Evolutionary conservation across 2,329 filamentous ascomycete species (phyloP), one percentile per base, ranked within the genome.

Genomic region (Ophiostoma ulmi): DNA sequence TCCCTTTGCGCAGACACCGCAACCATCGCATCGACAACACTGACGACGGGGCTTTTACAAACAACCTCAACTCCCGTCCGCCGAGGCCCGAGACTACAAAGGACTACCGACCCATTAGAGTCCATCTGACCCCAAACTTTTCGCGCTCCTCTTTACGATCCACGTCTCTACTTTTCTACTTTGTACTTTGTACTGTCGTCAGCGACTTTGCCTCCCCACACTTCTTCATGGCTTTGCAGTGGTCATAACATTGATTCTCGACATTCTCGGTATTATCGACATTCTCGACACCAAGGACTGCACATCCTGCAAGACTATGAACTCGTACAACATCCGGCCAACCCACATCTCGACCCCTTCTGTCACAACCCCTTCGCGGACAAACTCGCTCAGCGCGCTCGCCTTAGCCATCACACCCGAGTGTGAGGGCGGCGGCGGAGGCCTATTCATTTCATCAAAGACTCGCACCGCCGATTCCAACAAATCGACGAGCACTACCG

Each of bases 291-390:
- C 31, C 31, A 31, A 31, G 31, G 7, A 48, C 44, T 31, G 3
- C n/a, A 58, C n/a, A 5, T 4, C 76, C 80, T 48, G 81, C 41
- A 41, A 84, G 91, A 86, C 3, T 82, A 97, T 97, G 94, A 97
- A 97, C 89, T 97, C 94, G 77, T 85, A 97, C 84, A 97, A 95
- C 83, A 92, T 97, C 80, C 88, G 97, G 80, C 95, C 93, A 78
- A 89, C 92, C 79, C 90, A 91, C 82, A 91, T 94, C 79, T 88
- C 88, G 76, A 86, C 87, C 75, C 80, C 87, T 70, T 81, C 86
- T 72, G 87, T 83, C 75, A 83, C 86, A 44, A 78, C 79, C 64
- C 83, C 86, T 70, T 85, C 87, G 72, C 84, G 87, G 78, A 86
- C 86, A 73, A 89, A 88, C 78, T 89, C 87, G 38, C 81, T 88